Evolutionary conservation across 352 stramenopile genomes (phyloP), one percentile per base, ranked within the genome.

Genomic region (Phytophthora sp.): DNA sequence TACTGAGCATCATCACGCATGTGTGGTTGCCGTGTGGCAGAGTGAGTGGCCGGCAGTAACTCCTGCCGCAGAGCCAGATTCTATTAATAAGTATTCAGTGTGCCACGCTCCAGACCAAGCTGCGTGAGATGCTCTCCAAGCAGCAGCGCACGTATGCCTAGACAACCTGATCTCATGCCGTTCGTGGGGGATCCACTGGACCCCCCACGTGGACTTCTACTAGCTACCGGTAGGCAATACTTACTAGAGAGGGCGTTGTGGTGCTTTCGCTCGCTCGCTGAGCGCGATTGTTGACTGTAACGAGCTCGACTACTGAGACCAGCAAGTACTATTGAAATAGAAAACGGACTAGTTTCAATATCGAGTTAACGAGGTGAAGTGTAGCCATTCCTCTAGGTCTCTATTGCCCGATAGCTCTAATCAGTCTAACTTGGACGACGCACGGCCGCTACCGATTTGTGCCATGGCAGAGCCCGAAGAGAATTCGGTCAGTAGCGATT

Each of bases 381-480:
- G 55, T 55, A 63, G 30, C 41, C 55, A 63, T 50, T n/a, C n/a
- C n/a, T n/a, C 20, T 61, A 18, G 6, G 20, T 31, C 26, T 63
- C 39, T 62, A 44, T 36, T 50, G 36, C 26, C 26, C 13, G 41
- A 18, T 47, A 23, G 23, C 33, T 67, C 45, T 46, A 61, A 62
- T 62, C 26, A 79, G 51, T 79, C 71, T 23, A 79, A 59, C 47
- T 79, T 79, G 49, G 62, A 76, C 7, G 71, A 69, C 31, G 47
- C 44, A 16, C 59, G 47, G 11, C 70, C 61, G 8, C 23, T n/a
- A n/a, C 45, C 51, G 13, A 35, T 16, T 18, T 42, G 13, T 15
- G 18, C 30, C 29, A 60, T 64, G 35, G 50, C 31, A 35, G 33
- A 38, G 13, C 45, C 64, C 12, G 61, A 57, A 12, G 66, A 57